Evolutionary conservation across 768 basidiomycete genomes (phyloP).

Genomic region (Panaeolus papilionaceus): DNA sequence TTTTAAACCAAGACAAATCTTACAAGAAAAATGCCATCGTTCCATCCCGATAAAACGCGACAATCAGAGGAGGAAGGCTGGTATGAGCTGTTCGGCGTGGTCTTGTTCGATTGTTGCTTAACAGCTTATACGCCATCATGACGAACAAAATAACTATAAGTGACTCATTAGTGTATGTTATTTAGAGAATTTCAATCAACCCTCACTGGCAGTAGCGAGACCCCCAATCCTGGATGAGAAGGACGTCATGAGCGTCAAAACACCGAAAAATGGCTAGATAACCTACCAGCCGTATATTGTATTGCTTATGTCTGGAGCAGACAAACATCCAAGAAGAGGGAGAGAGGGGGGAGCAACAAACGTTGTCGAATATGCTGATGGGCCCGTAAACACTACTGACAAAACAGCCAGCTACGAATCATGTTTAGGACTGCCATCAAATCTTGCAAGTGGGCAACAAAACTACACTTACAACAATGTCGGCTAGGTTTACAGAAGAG

Average conservation of each 20-base stretch:
- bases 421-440: background rate
- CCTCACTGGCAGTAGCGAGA: background rate
- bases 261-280: background rate
- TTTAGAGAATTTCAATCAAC: background rate
- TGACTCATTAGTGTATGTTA: background rate
- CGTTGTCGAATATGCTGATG: background rate
- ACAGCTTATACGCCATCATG: background rate
- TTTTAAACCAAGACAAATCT: background rate
- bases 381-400: background rate
- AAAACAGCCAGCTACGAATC: background rate
- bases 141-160: background rate
- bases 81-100: background rate
- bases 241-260: background rate
- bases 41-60: conserved; percentile 6
- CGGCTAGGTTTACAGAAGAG: background rate
- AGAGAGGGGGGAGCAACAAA: background rate
- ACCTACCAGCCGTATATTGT: background rate
- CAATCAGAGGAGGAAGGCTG: background rate
- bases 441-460: background rate
- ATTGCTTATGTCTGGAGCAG: background rate
- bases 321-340: background rate
- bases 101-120: background rate
- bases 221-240: background rate
- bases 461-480: background rate
- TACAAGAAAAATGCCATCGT: conserved; percentile 5